Conservation (phyloP, 1,284 basidiomycete genomes). For the Cutaneotrichosporon mucoides region DNA sequence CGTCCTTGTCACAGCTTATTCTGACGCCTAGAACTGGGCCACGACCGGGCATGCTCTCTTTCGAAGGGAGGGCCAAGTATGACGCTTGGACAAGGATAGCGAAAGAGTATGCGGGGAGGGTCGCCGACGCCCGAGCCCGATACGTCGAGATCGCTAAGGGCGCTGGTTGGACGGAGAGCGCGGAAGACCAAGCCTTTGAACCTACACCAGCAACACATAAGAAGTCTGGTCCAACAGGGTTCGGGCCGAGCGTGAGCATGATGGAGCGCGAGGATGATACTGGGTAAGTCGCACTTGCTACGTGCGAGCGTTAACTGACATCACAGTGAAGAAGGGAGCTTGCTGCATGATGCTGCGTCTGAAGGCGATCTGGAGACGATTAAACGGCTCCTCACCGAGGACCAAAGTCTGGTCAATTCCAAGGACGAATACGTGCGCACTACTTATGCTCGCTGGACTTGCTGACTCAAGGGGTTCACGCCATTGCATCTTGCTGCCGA, state of each 20-base stretch:
- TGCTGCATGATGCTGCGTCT: slow-evolving; percentile 63
- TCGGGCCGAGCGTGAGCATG: slow-evolving; percentile 61
- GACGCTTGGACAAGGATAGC: slow-evolving; percentile 70
- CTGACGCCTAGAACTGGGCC: slow-evolving; percentile 51
- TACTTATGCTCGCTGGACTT: neutral
- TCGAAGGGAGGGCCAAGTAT: slow-evolving; percentile 78
- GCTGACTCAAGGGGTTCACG: slow-evolving; percentile 65
- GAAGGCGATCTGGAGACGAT: slow-evolving; percentile 57
- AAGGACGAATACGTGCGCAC: slow-evolving; percentile 62
- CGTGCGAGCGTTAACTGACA: neutral
- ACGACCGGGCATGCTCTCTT: slow-evolving; percentile 75
- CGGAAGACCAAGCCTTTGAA: slow-evolving; percentile 10
- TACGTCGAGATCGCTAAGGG: slow-evolving; percentile 67
- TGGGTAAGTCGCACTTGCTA: slow-evolving; percentile 11
- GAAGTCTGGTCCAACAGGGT: slow-evolving; percentile 12
- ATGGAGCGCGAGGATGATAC: slow-evolving; percentile 49
- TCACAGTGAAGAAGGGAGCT: neutral
- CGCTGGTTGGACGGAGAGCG: slow-evolving; percentile 59
- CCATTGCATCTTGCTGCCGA: slow-evolving; percentile 80
- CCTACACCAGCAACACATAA: slow-evolving; percentile 13
- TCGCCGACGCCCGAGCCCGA: slow-evolving; percentile 47
- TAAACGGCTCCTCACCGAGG: slow-evolving; percentile 51
- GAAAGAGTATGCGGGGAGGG: slow-evolving; percentile 52
- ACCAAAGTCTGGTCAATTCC: slow-evolving; percentile 52
- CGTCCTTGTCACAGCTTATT: slow-evolving; percentile 8